Evolutionary conservation across 2,329 filamentous ascomycete genomes (phyloP).

Genomic region (Bisporella sp.): DNA sequence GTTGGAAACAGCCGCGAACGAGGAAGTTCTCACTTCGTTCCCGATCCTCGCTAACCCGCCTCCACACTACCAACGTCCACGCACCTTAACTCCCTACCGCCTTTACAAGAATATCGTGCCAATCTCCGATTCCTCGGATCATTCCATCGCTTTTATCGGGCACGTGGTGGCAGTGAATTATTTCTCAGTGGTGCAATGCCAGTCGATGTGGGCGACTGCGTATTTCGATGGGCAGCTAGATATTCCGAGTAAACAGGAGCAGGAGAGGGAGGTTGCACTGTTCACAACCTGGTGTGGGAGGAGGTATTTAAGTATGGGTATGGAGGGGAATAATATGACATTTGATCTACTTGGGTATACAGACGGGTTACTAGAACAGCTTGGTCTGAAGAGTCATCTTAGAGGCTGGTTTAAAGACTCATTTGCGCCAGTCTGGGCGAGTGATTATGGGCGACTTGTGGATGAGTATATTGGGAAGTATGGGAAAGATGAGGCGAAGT

Average conservation of each 20-base stretch:
- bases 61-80: not conserved
- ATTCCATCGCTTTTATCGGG: slow-evolving; percentile 5
- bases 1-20: slow-evolving; percentile 11
- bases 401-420: slow-evolving; percentile 4
- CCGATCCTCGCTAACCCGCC: slow-evolving; percentile 5
- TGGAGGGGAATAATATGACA: not conserved
- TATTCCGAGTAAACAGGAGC: slow-evolving; percentile 1
- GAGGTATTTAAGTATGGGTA: slow-evolving; percentile 3
- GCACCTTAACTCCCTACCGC: slow-evolving; percentile 2
- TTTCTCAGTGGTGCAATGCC: slow-evolving; percentile 4
- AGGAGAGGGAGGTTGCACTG: slow-evolving; percentile 2
- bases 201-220: slow-evolving; percentile 10
- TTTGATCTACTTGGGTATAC: slow-evolving; percentile 5
- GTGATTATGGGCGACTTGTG: not conserved
- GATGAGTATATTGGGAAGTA: slow-evolving; percentile 4
- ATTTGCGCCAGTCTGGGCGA: slow-evolving; percentile 1
- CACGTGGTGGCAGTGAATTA: slow-evolving; percentile 4
- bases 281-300: slow-evolving; percentile 4
- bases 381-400: slow-evolving; percentile 1
- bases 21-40: slow-evolving; percentile 1
- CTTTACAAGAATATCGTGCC: slow-evolving; percentile 8
- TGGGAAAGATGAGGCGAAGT: not conserved
- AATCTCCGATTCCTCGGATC: slow-evolving; percentile 1
- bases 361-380: slow-evolving; percentile 2
- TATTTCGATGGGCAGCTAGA: slow-evolving; percentile 5